phyloP scores from a whole-genome alignment of 2,329 filamentous ascomycete genomes.

The Pseudocercospora fijiensis region DNA sequence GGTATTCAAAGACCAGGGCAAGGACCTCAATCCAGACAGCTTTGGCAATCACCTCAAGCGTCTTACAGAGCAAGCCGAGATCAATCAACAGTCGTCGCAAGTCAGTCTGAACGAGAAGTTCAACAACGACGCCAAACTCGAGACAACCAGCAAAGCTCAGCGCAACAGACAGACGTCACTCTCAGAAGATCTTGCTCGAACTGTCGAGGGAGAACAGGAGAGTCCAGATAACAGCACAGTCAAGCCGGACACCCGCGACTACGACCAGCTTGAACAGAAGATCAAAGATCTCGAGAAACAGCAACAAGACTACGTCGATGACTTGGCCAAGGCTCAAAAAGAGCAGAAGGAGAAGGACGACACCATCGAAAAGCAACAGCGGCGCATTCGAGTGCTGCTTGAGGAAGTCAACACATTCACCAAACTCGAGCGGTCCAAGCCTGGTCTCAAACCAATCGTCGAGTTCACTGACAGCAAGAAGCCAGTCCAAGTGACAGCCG shows the following conservation, averaged over 20 bases:
- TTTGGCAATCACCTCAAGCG: conserved; percentile 14
- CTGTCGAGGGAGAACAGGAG: background rate
- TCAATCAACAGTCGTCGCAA: conserved; percentile 9
- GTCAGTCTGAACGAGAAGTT: conserved; percentile 8
- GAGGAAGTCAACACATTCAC: too few species aligned
- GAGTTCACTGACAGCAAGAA: background rate
- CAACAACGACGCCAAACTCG: background rate
- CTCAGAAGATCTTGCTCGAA: conserved; percentile 6
- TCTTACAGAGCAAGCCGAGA: conserved; percentile 10
- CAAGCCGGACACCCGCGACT: background rate
- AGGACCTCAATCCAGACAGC: conserved; percentile 14
- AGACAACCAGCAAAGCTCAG: background rate
- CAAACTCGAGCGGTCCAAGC: background rate
- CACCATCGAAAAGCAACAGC: background rate
- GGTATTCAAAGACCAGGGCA: background rate
- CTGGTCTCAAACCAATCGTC: background rate
- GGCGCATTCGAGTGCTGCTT: background rate
- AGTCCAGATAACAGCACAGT: background rate
- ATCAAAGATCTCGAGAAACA: background rate
- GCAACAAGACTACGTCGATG: background rate
- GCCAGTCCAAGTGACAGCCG: background rate
- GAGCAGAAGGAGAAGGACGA: background rate
- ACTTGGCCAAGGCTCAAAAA: background rate
- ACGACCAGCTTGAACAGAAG: background rate
- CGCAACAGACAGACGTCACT: conserved; percentile 1